A percentile compares a stretch with the other conserved stretches of the same genome.
phyloP scores from a whole-genome alignment of 2,329 filamentous ascomycete genomes.

The Didymella pinodella region DNA sequence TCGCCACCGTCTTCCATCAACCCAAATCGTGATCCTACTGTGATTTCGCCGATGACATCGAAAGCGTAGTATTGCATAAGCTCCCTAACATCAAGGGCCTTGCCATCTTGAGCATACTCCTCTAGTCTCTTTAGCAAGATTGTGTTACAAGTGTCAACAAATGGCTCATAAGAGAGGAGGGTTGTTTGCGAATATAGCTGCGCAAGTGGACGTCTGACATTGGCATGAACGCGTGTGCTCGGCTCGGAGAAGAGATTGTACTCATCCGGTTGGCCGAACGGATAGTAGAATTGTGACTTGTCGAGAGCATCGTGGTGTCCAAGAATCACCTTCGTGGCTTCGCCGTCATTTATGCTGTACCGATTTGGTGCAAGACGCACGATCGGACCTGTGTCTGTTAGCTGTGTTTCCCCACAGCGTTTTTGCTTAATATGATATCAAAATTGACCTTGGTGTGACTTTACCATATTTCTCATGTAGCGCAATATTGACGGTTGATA shows the following conservation, averaged over 20 bases:
- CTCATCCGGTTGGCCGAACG: constrained; percentile 22
- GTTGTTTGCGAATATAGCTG: constrained; percentile 51
- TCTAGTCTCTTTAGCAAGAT: constrained; percentile 46
- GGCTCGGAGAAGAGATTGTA: constrained; percentile 51
- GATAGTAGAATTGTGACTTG: constrained; percentile 38
- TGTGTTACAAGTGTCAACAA: constrained; percentile 48
- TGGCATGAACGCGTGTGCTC: constrained; percentile 44
- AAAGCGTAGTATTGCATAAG: constrained; percentile 61
- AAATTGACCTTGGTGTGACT: no score
- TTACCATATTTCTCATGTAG: constrained; percentile 55
- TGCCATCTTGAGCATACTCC: constrained; percentile 28
- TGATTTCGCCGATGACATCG: constrained; percentile 63
- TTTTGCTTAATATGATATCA: neutral
- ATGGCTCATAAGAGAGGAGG: constrained; percentile 51
- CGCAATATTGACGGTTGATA: constrained; percentile 50
- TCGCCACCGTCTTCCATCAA: constrained; percentile 27
- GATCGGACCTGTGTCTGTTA: constrained; percentile 17
- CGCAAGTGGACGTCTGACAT: constrained; percentile 47
- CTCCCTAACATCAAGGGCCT: constrained; percentile 52
- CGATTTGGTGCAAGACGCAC: constrained; percentile 27
- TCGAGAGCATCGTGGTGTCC: constrained; percentile 20
- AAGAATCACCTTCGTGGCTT: constrained; percentile 20
- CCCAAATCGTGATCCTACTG: constrained; percentile 43
- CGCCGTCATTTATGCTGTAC: constrained; percentile 26
- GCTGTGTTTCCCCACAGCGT: neutral